Evolutionary conservation across 192 early-diverging fungal genomes (phyloP).

Genomic region (Haplosporangium gracile): DNA sequence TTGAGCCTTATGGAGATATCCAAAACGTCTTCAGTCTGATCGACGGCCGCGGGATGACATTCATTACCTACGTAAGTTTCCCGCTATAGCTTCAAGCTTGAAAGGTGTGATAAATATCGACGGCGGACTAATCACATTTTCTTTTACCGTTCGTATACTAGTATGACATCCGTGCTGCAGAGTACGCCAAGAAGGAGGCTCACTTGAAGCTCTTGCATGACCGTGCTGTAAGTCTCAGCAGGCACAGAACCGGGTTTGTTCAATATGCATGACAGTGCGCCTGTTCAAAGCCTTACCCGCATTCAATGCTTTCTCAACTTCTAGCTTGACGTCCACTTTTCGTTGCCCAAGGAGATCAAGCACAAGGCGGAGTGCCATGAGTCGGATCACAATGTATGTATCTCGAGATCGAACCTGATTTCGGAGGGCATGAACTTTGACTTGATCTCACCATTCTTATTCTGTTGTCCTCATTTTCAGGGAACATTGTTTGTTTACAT

Average conservation of each 20-base stretch:
- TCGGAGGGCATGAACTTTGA: not conserved
- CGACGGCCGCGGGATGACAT: constrained; percentile 68
- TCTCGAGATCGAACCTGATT: not conserved
- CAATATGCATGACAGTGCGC: too few relatives aligned
- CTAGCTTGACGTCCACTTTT: constrained; percentile 67
- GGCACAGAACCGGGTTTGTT: not conserved
- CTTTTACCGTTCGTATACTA: constrained; percentile 18
- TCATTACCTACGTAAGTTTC: constrained; percentile 70
- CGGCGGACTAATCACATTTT: not conserved
- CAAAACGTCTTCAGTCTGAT: constrained; percentile 69
- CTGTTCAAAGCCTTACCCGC: too few relatives aligned
- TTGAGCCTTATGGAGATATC: constrained; percentile 69
- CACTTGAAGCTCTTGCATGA: constrained; percentile 51
- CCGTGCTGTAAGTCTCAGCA: constrained; percentile 40
- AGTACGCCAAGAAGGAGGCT: constrained; percentile 59
- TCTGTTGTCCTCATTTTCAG: constrained; percentile 33
- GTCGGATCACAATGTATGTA: constrained; percentile 62
- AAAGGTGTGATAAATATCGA: not conserved
- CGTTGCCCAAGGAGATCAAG: constrained; percentile 63
- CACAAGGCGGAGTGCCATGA: constrained; percentile 49
- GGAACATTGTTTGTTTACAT: constrained; percentile 61
- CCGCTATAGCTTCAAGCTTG: not conserved
- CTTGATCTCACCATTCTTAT: constrained; percentile 6
- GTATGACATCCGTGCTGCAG: constrained; percentile 67
- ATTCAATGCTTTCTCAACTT: not conserved